phyloP scores from a whole-genome alignment of 768 basidiomycete genomes.

The Leccinum imitatum region DNA sequence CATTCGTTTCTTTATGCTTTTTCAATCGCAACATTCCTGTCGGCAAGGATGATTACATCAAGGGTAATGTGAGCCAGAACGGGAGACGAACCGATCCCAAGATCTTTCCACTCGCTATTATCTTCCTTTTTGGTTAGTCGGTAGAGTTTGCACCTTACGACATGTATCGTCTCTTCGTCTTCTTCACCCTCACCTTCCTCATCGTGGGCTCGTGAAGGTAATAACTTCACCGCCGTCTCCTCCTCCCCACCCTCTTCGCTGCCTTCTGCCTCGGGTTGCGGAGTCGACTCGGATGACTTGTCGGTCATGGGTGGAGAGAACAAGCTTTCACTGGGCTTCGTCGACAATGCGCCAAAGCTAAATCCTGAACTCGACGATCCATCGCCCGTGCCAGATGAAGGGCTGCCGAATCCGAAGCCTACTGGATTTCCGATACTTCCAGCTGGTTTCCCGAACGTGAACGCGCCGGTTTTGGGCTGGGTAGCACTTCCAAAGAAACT shows the following conservation, averaged over 20 bases:
- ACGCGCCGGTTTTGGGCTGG: slow-evolving; percentile 23
- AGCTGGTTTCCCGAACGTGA: slow-evolving; percentile 32
- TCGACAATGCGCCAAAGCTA: slow-evolving; percentile 22
- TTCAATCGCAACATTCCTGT: slow-evolving; percentile 71
- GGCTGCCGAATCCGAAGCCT: slow-evolving; percentile 49
- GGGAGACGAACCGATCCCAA: slow-evolving; percentile 61
- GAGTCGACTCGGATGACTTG: slow-evolving; percentile 31
- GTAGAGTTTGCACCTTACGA: slow-evolving; percentile 60
- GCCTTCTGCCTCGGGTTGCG: slow-evolving; percentile 26
- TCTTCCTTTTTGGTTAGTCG: slow-evolving; percentile 53
- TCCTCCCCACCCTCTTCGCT: slow-evolving; percentile 33
- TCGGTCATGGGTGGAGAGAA: slow-evolving; percentile 31
- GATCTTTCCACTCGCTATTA: slow-evolving; percentile 55
- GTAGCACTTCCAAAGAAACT: slow-evolving; percentile 31
- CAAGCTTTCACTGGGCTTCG: slow-evolving; percentile 23
- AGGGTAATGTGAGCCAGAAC: neutral
- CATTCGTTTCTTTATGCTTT: slow-evolving; percentile 61
- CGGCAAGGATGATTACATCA: neutral
- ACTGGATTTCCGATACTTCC: slow-evolving; percentile 65
- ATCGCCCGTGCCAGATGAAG: slow-evolving; percentile 22
- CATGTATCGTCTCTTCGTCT: slow-evolving; percentile 66
- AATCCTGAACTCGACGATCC: slow-evolving; percentile 21
- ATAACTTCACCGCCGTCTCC: slow-evolving; percentile 18
- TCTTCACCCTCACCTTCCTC: slow-evolving; percentile 81
- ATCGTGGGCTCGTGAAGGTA: slow-evolving; percentile 46